These are phyloP conservation scores for Cladosporium sp. DNA, from an alignment of 2,329 filamentous ascomycete species.

Conservation along the genomic window DNA sequence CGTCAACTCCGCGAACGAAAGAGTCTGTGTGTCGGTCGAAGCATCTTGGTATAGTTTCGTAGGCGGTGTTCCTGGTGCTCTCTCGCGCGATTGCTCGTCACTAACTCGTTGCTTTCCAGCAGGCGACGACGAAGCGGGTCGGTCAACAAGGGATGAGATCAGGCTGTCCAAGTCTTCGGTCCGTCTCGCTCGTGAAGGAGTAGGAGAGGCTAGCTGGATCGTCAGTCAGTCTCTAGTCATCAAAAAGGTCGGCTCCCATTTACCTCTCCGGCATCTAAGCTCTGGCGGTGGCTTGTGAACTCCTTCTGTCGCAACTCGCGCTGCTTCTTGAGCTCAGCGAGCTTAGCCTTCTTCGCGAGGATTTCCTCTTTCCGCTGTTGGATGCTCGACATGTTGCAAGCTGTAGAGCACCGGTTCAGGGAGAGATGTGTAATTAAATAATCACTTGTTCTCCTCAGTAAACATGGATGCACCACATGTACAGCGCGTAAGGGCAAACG, in stretches of 20 bases:
- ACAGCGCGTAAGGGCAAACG: neutral
- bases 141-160: conserved; percentile 79
- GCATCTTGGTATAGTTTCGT: conserved; percentile 29
- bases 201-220: conserved; percentile 65
- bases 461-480: neutral
- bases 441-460: neutral
- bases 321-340: conserved; percentile 92
- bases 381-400: conserved; percentile 33
- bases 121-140: conserved; percentile 44
- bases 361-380: conserved; percentile 92
- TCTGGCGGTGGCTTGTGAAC: conserved; percentile 67
- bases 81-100: conserved; percentile 28
- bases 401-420: neutral
- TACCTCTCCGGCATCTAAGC: conserved; percentile 72
- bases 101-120: conserved; percentile 31
- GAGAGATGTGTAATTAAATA: neutral
- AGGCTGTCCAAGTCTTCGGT: conserved; percentile 74
- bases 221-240: conserved; percentile 29
- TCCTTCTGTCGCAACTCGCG: conserved; percentile 80
- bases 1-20: conserved; percentile 71
- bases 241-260: conserved; percentile 11
- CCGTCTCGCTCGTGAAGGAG: conserved; percentile 66
- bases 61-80: conserved; percentile 29
- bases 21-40: conserved; percentile 62
- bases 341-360: conserved; percentile 91